A percentile compares a stretch with the other conserved stretches of the same genome.
Evolutionary conservation across 768 basidiomycete genomes (phyloP).

Genomic region (Flagelloscypha sp.): DNA sequence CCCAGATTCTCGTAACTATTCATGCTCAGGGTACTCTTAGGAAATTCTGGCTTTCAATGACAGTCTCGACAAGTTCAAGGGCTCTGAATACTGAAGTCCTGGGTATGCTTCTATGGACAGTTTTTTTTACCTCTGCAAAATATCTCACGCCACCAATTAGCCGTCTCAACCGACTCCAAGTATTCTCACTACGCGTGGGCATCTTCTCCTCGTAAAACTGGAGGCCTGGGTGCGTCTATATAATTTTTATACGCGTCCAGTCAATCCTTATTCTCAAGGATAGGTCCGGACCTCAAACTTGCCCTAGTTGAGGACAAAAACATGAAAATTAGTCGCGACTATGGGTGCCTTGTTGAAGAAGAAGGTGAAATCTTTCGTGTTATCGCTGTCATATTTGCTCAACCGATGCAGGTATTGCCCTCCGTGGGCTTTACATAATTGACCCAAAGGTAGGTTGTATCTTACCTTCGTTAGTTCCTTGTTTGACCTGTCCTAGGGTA

Average conservation of each 20-base stretch:
- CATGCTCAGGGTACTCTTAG: constrained; percentile 21
- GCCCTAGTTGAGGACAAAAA: constrained; percentile 75
- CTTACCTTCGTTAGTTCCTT: constrained; percentile 1
- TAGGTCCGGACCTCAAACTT: constrained; percentile 81
- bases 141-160: constrained; percentile 23
- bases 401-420: constrained; percentile 84
- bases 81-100: constrained; percentile 69
- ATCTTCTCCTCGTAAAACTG: constrained; percentile 70
- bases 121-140: neutral
- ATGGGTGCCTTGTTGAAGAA: constrained; percentile 83
- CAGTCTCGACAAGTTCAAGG: constrained; percentile 66
- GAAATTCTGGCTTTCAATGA: constrained; percentile 96
- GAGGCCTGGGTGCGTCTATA: too few species aligned
- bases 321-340: constrained; percentile 76
- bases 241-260: too few species aligned
- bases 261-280: too few species aligned
- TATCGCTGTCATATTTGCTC: too few species aligned
- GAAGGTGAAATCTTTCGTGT: too few species aligned
- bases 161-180: constrained; percentile 84
- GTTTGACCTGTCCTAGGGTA: neutral
- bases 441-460: constrained; percentile 74
- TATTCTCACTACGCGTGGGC: constrained; percentile 87
- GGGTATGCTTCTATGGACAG: constrained; percentile 33
- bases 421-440: constrained; percentile 82
- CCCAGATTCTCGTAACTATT: too few species aligned